These are phyloP conservation scores for Cladosporium phlei DNA, from an alignment of 2,329 filamentous ascomycete species.

Conservation along the genomic window DNA sequence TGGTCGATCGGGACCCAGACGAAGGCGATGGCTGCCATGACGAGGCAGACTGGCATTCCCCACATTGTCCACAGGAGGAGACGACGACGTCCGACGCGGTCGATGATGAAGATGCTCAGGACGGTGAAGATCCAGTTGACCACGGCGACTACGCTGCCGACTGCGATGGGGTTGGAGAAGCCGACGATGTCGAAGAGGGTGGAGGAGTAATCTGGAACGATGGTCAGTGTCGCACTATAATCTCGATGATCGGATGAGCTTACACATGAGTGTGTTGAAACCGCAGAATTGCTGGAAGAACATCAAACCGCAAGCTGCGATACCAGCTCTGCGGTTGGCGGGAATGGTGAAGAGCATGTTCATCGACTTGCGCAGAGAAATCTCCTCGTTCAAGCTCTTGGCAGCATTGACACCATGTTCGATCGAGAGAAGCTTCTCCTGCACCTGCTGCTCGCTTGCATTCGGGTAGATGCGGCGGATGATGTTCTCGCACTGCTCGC, in stretches of 20 bases:
- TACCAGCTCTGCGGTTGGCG: slow-evolving; percentile 31
- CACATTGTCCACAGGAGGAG: slow-evolving; percentile 73
- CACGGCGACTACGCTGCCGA: slow-evolving; percentile 70
- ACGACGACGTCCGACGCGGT: slow-evolving; percentile 69
- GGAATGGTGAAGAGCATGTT: slow-evolving; percentile 21
- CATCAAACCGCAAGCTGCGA: slow-evolving; percentile 35
- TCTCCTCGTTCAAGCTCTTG: slow-evolving; percentile 51
- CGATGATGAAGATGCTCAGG: slow-evolving; percentile 68
- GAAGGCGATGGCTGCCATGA: slow-evolving; percentile 69
- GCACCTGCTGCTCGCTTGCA: slow-evolving; percentile 19
- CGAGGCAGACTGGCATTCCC: slow-evolving; percentile 67
- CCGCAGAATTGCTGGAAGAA: slow-evolving; percentile 38
- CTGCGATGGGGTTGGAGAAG: slow-evolving; percentile 73
- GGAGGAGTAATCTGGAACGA: slow-evolving; percentile 35
- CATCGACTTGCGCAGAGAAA: slow-evolving; percentile 30
- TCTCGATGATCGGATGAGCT: slow-evolving; percentile 40
- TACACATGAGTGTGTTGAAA: slow-evolving; percentile 81
- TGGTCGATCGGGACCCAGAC: slow-evolving; percentile 50
- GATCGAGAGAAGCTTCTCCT: slow-evolving; percentile 49
- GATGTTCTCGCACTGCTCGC: slow-evolving; percentile 53
- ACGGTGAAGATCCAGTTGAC: slow-evolving; percentile 78
- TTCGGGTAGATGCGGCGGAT: slow-evolving; percentile 49
- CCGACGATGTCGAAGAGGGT: slow-evolving; percentile 55
- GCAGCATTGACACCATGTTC: slow-evolving; percentile 66
- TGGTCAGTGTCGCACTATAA: slow-evolving; percentile 34